These are phyloP conservation scores for Phenoliferia sp. DNA, from an alignment of 1,284 basidiomycete genomes.

Conservation along the genomic window DNA sequence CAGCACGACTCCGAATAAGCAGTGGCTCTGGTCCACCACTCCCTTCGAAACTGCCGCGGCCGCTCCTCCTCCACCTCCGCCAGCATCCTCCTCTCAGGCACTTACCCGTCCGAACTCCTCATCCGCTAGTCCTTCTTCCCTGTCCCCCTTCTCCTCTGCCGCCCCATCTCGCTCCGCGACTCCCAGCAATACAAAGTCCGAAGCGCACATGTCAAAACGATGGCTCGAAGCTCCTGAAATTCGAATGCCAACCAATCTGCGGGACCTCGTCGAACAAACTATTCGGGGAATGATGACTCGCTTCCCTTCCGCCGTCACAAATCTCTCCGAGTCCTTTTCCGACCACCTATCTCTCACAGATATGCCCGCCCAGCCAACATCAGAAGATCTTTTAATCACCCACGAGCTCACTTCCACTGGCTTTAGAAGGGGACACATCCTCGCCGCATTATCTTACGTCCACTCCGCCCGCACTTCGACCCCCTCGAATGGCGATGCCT, in stretches of 20 bases:
- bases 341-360: neutral
- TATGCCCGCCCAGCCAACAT: neutral
- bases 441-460: conserved; percentile 35
- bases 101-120: neutral
- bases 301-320: neutral
- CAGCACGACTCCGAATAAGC: conserved; percentile 56
- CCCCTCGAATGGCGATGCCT: conserved; percentile 3
- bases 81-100: neutral
- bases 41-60: conserved; percentile 64
- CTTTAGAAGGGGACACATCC: conserved; percentile 47
- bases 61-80: conserved; percentile 9
- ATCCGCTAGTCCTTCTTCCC: neutral
- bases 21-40: conserved; percentile 81
- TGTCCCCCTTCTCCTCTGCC: conserved; percentile 6
- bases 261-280: conserved; percentile 72
- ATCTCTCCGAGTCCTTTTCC: neutral
- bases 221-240: conserved; percentile 74
- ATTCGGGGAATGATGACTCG: conserved; percentile 20
- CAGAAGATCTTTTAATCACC: conserved; percentile 13
- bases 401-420: conserved; percentile 43
- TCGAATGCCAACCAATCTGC: conserved; percentile 70
- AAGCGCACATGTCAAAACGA: conserved; percentile 43
- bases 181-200: conserved; percentile 5
- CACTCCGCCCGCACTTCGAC: conserved; percentile 4
- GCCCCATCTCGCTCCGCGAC: conserved; percentile 12